Evolutionary conservation across 2,329 filamentous ascomycete genomes (phyloP).

Genomic region (Phaeosphaeriaceae sp.): DNA sequence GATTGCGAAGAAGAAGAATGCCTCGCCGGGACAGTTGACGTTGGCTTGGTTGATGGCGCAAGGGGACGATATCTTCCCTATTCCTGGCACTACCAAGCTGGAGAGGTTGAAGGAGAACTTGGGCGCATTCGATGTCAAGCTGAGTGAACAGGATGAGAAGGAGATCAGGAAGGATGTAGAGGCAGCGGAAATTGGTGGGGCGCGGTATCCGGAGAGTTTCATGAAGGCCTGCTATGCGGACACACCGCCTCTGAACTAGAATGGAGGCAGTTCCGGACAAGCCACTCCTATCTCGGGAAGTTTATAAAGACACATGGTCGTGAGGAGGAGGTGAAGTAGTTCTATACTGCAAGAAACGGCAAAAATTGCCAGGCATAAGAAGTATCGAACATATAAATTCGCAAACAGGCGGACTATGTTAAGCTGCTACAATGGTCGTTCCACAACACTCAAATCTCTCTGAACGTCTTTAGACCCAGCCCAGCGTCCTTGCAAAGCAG

Average conservation of each 20-base stretch:
- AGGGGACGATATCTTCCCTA: slow-evolving; percentile 63
- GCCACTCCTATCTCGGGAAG: too few species aligned
- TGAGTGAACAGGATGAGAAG: slow-evolving; percentile 39
- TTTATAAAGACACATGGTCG: too few species aligned
- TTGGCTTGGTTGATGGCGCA: slow-evolving; percentile 50
- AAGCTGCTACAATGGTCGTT: too few species aligned
- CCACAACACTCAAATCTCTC: too few species aligned
- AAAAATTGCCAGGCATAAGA: too few species aligned
- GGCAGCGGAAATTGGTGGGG: slow-evolving; percentile 52
- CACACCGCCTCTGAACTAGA: slow-evolving; percentile 40
- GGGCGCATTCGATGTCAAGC: slow-evolving; percentile 29
- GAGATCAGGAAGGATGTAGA: slow-evolving; percentile 34
- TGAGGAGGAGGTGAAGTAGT: too few species aligned
- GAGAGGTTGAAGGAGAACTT: slow-evolving; percentile 43
- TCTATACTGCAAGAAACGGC: too few species aligned
- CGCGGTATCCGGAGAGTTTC: slow-evolving; percentile 49
- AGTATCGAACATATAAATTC: too few species aligned
- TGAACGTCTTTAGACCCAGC: background rate
- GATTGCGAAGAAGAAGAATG: slow-evolving; percentile 56
- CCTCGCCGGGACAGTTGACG: slow-evolving; percentile 65
- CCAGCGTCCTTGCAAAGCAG: slow-evolving; percentile 20
- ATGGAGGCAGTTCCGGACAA: background rate
- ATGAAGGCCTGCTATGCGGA: slow-evolving; percentile 47
- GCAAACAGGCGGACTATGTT: too few species aligned
- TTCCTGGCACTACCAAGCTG: slow-evolving; percentile 54